Evolutionary conservation across 768 basidiomycete genomes (phyloP), one percentile per base, ranked within the genome.

Genomic region (Cantharellus anzutake): DNA sequence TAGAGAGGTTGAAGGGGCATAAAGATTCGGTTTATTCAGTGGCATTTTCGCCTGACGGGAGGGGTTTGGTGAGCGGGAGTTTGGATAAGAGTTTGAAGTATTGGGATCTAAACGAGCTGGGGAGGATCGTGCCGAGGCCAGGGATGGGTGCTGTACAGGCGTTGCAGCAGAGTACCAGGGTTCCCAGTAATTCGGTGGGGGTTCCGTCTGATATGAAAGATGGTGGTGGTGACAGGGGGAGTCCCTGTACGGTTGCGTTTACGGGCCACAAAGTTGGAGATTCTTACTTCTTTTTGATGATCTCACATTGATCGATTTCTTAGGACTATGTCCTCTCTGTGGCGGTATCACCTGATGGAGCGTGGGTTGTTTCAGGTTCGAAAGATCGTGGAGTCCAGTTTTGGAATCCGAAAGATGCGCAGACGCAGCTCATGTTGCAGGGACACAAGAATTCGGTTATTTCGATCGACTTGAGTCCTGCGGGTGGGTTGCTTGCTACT

Each of bases 331-430:
- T 85, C 61, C 74, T 85, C 57, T 80, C 79, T 52, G 82, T 83
- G 52, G 81, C 81, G 20, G 87, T 92, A 55, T 90, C 88, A 52
- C 85, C 90, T 63, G 93, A 97, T 70, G 89, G 88, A 3, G 81
- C 87, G 64, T 85, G 91, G 87, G 84, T 98, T 65, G 93, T 96
- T 5, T 92, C 89, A 5, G 94, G 96, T 57, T 84, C 82, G 41
- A 97, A 97, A 73, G 96, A 99, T 69, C 85, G 96, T 7, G 86
- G 90, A 0, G 92, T 99, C 59, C 89, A 93, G 69, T 91, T 94
- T 68, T 90, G 87, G 83, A 88, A 93, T 68, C 80, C 87, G 58
- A 76, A 79, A 63, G 77, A 77, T 7, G 83, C 80, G 44, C 78
- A 81, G 48, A 84, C 91, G 66, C 93, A 98, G 70, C 84, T 88